Base-by-base conservation (phyloP, 352 stramenopile species). In the Pythium rhizo-oryzae region DNA sequence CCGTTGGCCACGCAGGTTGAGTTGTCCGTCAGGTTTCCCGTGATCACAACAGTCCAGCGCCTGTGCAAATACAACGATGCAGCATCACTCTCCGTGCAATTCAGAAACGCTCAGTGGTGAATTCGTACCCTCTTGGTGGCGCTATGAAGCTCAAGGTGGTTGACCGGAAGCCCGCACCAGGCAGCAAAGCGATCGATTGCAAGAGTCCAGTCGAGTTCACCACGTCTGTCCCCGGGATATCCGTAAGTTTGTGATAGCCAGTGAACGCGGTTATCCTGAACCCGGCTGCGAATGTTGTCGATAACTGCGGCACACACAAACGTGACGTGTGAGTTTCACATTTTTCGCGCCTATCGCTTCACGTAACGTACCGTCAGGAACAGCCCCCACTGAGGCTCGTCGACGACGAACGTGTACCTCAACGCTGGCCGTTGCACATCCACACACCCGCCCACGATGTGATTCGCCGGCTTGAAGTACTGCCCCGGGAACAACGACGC, bases 261-360 rank as follows among this genome's bases (percentile, higher is more conserved):
- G 39, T 51, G 16, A 66, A 62, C 12, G 44, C 65, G 11, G 59
- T 47, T 8, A 71, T 62, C 21, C 41, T 7, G n/a, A 71, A 64
- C 24, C 65, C 65, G 25, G 58, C 49, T 11, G 65, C 47, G 16
- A 71, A 71, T 3, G 65, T 71, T 21, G 58, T 71, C 19, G 65
- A 71, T 16, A 71, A n/a, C 65, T 71, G 23, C 12, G 9, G 9
- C 6, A 16, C 39, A 12, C 39, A 46, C 39, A 19, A 2, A 46
- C 33, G 5, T 39, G 39, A 46, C 7, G 18, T 46, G 39, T 19
- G 39, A 8, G 39, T 19, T 46, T 19, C 39, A 41, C 35, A n/a
- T 41, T 12, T 16, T 19, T 15, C 41, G 15, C 18, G 6, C 41
- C 41, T 47, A 19, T n/a, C 41, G 41, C 8, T 47, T 54, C 25